Base-by-base conservation (phyloP, 805 yeast genomes). In the Wickerhamomyces queroliae region DNA sequence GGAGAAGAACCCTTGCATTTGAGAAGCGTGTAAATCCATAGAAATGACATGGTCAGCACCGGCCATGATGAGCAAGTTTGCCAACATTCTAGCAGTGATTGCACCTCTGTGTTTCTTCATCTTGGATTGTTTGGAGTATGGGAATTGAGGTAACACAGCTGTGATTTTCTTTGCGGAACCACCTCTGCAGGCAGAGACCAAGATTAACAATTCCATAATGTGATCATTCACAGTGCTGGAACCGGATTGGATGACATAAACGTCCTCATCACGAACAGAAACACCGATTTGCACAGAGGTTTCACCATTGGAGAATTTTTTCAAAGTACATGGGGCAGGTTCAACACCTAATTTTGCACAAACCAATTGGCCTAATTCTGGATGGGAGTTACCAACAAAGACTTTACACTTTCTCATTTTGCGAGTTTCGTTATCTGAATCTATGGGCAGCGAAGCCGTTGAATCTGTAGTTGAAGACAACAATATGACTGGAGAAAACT, bases 101-200 rank as follows among this genome's bases (percentile, higher is more conserved):
- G 99, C 98, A 39, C 99, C 99, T 64, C 99, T 74, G 60, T 93
- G 98, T 63, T 89, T 93, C 69, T 93, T 93, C 99, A 93, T 93
- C 67, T 95, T 93, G 50, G 91, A 80, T 65, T 93, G 99, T 63
- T 91, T 85, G 11, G 97, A 87, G 67, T 93, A 93, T 25, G 99
- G 99, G 61, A 91, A 95, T 63, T 89, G 95, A 2, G 99, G 99
- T 38, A 93, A 81, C 24, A 93, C 99, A 9, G 97, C 97, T 32
- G 76, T 93, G 61, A 93, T 89, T 59, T 89, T 89, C 54, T 86
- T 83, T n/a, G 99, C 99, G 11, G 96, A 87, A 9, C 99, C 99
- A 44, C 97, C 96, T 52, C 90, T 80, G 64, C 98, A 91, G 37
- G 98, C 99, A 35, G 95, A 82, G 33, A 93, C 90, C 53, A 93